Evolutionary conservation across 2,329 filamentous ascomycete genomes (phyloP), one percentile per base, ranked within the genome.

Genomic region (Diaporthe helianthi): DNA sequence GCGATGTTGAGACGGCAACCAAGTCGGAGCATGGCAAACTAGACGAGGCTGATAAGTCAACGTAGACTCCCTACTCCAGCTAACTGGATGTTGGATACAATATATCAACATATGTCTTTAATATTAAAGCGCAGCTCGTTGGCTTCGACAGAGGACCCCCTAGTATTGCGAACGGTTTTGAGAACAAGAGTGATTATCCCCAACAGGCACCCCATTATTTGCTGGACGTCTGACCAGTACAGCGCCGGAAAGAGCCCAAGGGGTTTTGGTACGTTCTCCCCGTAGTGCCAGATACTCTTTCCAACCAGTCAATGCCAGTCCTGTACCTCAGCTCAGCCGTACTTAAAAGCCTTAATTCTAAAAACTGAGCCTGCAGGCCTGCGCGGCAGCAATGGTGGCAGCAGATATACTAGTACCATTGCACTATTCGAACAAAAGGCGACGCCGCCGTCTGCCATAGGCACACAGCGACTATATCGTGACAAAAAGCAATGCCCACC

Each of bases 351-450:
- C 76, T 73, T 79, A 76, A 71, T 74, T 76, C 55, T 69, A 63
- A 41, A 78, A n/a, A n/a, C n/a, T n/a, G n/a, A n/a, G n/a, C 76
- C 73, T 79, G 76, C n/a, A n/a, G 1, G 75, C 77, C 74, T 79
- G 66, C 15, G 77, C 77, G 0, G 74, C 75, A 4, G 75, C 75
- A 66, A 79, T 78, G 9, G 77, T 77, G 3, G 72, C 67, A 1
- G 69, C 71, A 10, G 77, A 70, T n/a, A n/a, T n/a, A n/a, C n/a
- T n/a, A n/a, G n/a, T n/a, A n/a, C n/a, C n/a, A n/a, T n/a, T n/a
- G n/a, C n/a, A n/a, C n/a, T n/a, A n/a, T n/a, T n/a, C n/a, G n/a
- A n/a, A n/a, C n/a, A n/a, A n/a, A n/a, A n/a, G n/a, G n/a, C n/a
- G n/a, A n/a, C n/a, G n/a, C n/a, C n/a, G 67, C 77, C 77, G 72